These are phyloP conservation scores for Monilinia fructigena DNA, from an alignment of 2,329 filamentous ascomycete genomes.

Conservation along the genomic window DNA sequence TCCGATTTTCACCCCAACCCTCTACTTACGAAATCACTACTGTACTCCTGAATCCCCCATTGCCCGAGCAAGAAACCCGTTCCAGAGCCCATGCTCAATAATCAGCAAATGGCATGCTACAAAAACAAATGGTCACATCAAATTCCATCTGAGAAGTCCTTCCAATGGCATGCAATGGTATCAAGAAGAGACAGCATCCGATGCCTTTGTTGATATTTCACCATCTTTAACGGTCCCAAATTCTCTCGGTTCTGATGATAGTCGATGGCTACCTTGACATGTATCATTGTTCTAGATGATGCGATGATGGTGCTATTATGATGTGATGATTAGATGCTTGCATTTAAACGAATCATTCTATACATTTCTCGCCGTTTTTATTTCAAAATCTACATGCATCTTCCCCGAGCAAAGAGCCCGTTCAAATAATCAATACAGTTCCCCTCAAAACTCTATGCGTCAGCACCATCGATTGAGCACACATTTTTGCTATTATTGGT, in stretches of 20 bases:
- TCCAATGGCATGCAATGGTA: conserved; percentile 21
- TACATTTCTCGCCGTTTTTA: background rate
- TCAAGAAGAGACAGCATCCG: conserved; percentile 39
- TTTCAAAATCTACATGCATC: background rate
- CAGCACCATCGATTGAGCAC: conserved; percentile 84
- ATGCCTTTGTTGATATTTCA: conserved; percentile 29
- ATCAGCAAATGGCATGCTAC: conserved; percentile 4
- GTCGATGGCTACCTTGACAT: conserved; percentile 26
- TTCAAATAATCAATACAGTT: background rate
- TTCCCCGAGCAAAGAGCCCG: too few relatives aligned
- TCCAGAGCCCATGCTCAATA: background rate
- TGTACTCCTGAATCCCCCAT: conserved; percentile 31
- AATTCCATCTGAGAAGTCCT: background rate
- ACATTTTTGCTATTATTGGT: conserved; percentile 84
- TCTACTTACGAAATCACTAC: conserved; percentile 26
- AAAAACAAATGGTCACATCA: conserved; percentile 27
- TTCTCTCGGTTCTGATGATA: conserved; percentile 41
- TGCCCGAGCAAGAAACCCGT: conserved; percentile 32
- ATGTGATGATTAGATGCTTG: conserved; percentile 59
- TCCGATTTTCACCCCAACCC: conserved; percentile 31
- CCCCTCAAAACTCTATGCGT: too few relatives aligned
- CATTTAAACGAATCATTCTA: background rate
- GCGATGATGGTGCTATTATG: conserved; percentile 59
- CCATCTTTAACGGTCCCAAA: conserved; percentile 35
- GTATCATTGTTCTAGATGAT: conserved; percentile 39